phyloP scores from a whole-genome alignment of 2,329 filamentous ascomycete genomes.

The Colletotrichum costaricense region DNA sequence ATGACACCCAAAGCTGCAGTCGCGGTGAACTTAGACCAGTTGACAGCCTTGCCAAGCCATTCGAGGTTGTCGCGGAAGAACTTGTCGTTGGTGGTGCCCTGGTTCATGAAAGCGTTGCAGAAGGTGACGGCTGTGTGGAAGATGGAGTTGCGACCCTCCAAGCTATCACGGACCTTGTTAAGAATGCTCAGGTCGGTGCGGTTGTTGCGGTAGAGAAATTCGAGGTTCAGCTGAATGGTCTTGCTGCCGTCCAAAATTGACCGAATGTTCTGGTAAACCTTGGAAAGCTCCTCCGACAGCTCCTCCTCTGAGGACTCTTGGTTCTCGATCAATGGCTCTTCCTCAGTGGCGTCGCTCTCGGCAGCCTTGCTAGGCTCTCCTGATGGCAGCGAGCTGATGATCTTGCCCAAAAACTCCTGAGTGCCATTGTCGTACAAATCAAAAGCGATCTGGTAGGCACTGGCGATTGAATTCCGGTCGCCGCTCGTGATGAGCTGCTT shows the following conservation, averaged over 20 bases:
- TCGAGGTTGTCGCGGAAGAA: conserved; percentile 99
- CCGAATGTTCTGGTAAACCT: conserved; percentile 72
- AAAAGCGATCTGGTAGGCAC: conserved; percentile 97
- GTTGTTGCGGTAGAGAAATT: conserved; percentile 97
- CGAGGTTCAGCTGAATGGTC: conserved; percentile 93
- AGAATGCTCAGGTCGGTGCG: conserved; percentile 91
- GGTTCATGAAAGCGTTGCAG: conserved; percentile 99
- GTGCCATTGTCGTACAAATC: conserved; percentile 99
- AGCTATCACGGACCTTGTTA: conserved; percentile 95
- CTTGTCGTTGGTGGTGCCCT: conserved; percentile 96
- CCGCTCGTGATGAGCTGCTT: conserved; percentile 83
- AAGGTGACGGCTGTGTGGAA: conserved; percentile 98
- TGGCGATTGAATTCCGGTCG: conserved; percentile 81
- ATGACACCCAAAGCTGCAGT: conserved; percentile 97
- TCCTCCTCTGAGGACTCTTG: conserved; percentile 63
- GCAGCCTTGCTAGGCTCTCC: conserved; percentile 59
- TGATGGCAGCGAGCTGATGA: conserved; percentile 82
- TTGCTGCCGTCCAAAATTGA: conserved; percentile 86
- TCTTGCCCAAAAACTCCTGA: conserved; percentile 93
- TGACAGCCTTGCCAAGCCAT: conserved; percentile 97
- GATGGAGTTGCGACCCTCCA: conserved; percentile 96
- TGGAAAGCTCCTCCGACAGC: conserved; percentile 63
- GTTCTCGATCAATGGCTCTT: conserved; percentile 59
- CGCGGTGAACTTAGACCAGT: conserved; percentile 99
- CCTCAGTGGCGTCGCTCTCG: conserved; percentile 54